Evolutionary conservation across 2,329 filamentous ascomycete genomes (phyloP).

Genomic region (Diaporthe longicolla): DNA sequence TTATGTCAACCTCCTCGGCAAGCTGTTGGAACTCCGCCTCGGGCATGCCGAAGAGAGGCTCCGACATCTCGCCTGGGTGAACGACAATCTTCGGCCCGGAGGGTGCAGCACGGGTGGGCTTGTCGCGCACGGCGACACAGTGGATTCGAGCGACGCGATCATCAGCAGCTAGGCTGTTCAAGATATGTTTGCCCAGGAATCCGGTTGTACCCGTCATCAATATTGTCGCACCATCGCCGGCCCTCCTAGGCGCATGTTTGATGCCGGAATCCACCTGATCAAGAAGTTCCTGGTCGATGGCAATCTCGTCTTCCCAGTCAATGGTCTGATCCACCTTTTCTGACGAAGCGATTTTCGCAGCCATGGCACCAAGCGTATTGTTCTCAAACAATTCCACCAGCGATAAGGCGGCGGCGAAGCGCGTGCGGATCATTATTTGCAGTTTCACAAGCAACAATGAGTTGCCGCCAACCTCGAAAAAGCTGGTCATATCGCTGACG

Average conservation of each 20-base stretch:
- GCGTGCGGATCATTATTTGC: slow-evolving; percentile 51
- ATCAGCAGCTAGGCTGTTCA: slow-evolving; percentile 53
- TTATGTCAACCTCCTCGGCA: slow-evolving; percentile 48
- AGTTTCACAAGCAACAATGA: slow-evolving; percentile 58
- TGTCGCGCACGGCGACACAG: slow-evolving; percentile 57
- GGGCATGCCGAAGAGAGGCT: slow-evolving; percentile 45
- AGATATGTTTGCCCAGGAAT: slow-evolving; percentile 57
- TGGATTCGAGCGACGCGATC: slow-evolving; percentile 54
- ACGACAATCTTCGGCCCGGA: slow-evolving; percentile 39
- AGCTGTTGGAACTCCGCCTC: slow-evolving; percentile 33
- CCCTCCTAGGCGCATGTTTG: slow-evolving; percentile 5
- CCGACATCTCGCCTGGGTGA: slow-evolving; percentile 48
- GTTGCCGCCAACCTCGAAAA: slow-evolving; percentile 59
- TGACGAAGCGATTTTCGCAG: slow-evolving; percentile 44
- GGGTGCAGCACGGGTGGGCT: background rate
- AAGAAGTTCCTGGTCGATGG: slow-evolving; percentile 31
- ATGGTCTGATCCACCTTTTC: slow-evolving; percentile 24
- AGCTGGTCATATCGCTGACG: slow-evolving; percentile 54
- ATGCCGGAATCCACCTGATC: slow-evolving; percentile 44
- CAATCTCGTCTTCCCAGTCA: slow-evolving; percentile 5
- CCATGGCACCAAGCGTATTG: slow-evolving; percentile 57
- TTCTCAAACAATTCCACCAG: slow-evolving; percentile 55
- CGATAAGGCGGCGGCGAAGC: slow-evolving; percentile 50
- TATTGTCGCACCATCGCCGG: background rate
- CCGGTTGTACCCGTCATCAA: slow-evolving; percentile 57